Evolutionary conservation across 1,284 basidiomycete species (phyloP).

Genomic region (Termitomyces sp.): DNA sequence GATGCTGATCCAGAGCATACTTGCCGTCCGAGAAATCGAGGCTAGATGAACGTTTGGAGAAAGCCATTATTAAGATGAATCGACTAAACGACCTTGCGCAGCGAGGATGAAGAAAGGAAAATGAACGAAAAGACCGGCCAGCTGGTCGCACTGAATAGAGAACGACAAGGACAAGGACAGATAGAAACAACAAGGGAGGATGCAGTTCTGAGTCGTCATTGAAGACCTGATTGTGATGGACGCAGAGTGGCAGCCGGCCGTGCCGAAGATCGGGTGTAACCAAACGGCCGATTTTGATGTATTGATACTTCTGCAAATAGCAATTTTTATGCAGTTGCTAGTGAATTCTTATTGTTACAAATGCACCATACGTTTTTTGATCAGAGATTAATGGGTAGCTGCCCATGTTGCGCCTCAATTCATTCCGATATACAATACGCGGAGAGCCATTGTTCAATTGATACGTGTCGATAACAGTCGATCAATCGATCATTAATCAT

Average conservation of each 20-base stretch:
- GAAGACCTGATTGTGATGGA: slow-evolving; percentile 1
- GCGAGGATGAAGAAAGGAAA: slow-evolving; percentile 20
- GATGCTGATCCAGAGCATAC: slow-evolving; percentile 47
- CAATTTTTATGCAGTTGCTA: neutral
- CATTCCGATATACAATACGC: neutral
- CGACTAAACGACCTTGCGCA: slow-evolving; percentile 30
- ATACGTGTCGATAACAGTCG: neutral
- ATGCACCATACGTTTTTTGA: neutral
- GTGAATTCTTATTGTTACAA: neutral
- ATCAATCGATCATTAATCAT: neutral
- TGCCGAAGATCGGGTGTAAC: slow-evolving; percentile 8
- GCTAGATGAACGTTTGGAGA: slow-evolving; percentile 50
- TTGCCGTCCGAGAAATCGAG: slow-evolving; percentile 68
- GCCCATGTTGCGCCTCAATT: neutral
- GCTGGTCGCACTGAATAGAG: slow-evolving; percentile 29
- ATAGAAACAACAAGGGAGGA: slow-evolving; percentile 5
- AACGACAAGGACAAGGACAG: slow-evolving; percentile 20
- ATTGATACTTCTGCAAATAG: neutral
- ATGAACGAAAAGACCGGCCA: slow-evolving; percentile 44
- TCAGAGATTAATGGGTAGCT: neutral
- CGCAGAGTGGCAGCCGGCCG: neutral
- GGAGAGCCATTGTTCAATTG: neutral
- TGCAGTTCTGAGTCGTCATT: neutral
- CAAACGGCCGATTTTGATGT: neutral
- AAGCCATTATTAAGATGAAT: slow-evolving; percentile 29